Conservation (phyloP, 1,284 basidiomycete species). For the Xanthoconium separans region DNA sequence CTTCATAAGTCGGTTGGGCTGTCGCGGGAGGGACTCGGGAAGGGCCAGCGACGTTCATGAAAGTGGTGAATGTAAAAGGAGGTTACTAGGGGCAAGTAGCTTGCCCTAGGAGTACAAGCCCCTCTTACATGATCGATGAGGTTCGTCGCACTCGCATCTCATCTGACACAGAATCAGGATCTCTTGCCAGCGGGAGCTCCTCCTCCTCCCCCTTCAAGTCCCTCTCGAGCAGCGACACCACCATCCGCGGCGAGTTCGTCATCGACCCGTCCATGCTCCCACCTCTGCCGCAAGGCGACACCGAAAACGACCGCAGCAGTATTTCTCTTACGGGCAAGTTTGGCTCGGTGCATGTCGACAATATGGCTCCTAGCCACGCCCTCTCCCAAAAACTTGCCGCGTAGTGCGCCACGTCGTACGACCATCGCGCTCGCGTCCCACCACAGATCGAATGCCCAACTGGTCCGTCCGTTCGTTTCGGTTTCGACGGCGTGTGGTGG, state of each 20-base stretch:
- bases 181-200: neutral
- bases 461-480: constrained; percentile 2
- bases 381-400: neutral
- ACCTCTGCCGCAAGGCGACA: constrained; percentile 29
- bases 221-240: constrained; percentile 26
- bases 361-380: constrained; percentile 26
- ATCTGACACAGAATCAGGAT: neutral
- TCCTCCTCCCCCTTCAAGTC: constrained; percentile 21
- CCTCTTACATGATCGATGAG: too few relatives aligned
- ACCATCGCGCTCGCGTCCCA: constrained; percentile 16
- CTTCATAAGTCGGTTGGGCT: constrained; percentile 23
- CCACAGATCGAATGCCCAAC: constrained; percentile 9
- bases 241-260: constrained; percentile 36
- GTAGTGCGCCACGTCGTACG: constrained; percentile 7
- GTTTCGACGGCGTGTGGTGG: neutral
- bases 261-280: constrained; percentile 39
- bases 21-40: constrained; percentile 16
- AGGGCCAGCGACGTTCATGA: constrained; percentile 30
- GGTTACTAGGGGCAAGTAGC: too few relatives aligned
- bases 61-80: too few relatives aligned
- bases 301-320: constrained; percentile 35
- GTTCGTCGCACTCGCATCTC: constrained; percentile 29
- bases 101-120: too few relatives aligned
- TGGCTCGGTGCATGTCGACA: constrained; percentile 32
- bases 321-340: constrained; percentile 31